These are phyloP conservation scores for Aureobasidium sp. DNA, from an alignment of 2,329 filamentous ascomycete species.

Conservation along the genomic window DNA sequence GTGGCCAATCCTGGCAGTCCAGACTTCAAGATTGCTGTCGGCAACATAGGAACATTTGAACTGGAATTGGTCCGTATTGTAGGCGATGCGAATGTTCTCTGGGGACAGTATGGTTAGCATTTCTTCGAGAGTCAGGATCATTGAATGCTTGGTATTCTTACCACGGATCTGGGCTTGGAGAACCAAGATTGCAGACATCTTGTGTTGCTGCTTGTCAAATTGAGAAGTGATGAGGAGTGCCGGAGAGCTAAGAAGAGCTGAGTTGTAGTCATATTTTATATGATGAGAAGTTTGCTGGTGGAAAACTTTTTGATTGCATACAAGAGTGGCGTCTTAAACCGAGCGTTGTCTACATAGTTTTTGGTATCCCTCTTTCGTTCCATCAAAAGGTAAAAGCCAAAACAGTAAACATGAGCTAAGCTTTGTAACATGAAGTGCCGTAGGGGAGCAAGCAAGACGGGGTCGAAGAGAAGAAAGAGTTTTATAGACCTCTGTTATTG, in stretches of 20 bases:
- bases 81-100: not conserved
- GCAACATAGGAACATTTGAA: not conserved
- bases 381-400: too few relatives aligned
- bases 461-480: too few relatives aligned
- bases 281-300: too few relatives aligned
- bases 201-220: not conserved
- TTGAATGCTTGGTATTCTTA: not conserved
- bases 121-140: not conserved
- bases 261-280: not conserved
- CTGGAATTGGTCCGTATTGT: not conserved
- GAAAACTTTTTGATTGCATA: not conserved
- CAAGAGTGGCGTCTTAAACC: not conserved
- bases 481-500: too few relatives aligned
- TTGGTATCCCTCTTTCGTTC: not conserved
- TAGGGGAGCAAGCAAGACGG: too few relatives aligned
- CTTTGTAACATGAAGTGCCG: too few relatives aligned
- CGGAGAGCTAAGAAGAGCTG: not conserved
- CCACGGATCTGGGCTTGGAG: not conserved
- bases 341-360: not conserved
- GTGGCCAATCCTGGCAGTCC: not conserved
- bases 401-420: too few relatives aligned
- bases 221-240: not conserved
- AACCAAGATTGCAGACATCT: not conserved
- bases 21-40: not conserved
- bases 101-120: not conserved